These are phyloP conservation scores for Hypoxylon lienhwacheense DNA, from an alignment of 495 filamentous ascomycete genomes.

Conservation along the genomic window DNA sequence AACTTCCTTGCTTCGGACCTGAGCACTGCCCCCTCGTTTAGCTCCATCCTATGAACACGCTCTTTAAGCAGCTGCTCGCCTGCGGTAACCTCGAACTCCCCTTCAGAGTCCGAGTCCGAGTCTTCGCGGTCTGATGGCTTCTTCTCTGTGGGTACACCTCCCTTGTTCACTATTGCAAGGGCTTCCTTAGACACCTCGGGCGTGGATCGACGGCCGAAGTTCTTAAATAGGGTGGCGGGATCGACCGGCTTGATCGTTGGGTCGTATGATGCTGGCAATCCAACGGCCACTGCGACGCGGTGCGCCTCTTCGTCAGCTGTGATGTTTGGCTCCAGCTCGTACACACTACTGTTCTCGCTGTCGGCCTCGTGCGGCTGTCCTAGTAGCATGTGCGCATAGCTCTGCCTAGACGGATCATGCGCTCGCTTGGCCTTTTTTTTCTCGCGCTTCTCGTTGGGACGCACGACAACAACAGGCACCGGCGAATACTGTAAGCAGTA, in stretches of 20 bases:
- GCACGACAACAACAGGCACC: conserved; percentile 94
- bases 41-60: conserved; percentile 58
- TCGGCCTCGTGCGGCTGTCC: conserved; percentile 63
- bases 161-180: conserved; percentile 25
- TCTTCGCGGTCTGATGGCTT: conserved; percentile 46
- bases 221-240: conserved; percentile 40
- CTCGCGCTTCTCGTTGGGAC: conserved; percentile 83
- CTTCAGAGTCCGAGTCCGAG: conserved; percentile 54
- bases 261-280: conserved; percentile 61
- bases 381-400: conserved; percentile 78
- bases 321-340: conserved; percentile 51
- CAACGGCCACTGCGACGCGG: conserved; percentile 70
- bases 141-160: conserved; percentile 28
- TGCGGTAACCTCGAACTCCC: conserved; percentile 52
- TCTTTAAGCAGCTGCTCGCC: conserved; percentile 48
- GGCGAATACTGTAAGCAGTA: conserved; percentile 96
- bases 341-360: conserved; percentile 48
- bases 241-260: conserved; percentile 56
- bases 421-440: conserved; percentile 91
- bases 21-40: conserved; percentile 55
- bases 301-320: conserved; percentile 66
- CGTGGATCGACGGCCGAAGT: conserved; percentile 31
- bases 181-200: conserved; percentile 32
- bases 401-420: conserved; percentile 73
- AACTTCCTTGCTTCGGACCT: conserved; percentile 34